Evolutionary conservation across 2,329 filamentous ascomycete species (phyloP).

Genomic region (Talaromyces verruculosus): DNA sequence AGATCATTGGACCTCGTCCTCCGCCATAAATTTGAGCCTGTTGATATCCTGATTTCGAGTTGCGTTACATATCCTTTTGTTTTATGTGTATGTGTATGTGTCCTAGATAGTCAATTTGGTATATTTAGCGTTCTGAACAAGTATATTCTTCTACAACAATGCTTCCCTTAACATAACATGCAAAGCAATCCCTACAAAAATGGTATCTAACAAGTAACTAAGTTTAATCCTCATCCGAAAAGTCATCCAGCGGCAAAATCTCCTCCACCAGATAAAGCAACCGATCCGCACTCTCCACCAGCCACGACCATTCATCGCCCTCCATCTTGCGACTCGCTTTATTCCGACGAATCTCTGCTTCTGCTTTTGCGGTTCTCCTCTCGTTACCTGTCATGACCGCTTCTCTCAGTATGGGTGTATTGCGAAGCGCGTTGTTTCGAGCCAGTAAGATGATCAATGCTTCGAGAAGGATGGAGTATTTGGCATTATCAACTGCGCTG

Average conservation of each 20-base stretch:
- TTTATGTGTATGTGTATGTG: constrained; percentile 7
- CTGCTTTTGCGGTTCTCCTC: constrained; percentile 49
- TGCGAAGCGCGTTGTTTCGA: constrained; percentile 33
- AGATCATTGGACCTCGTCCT: constrained; percentile 63
- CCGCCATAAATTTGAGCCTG: constrained; percentile 35
- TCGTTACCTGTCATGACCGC: constrained; percentile 56
- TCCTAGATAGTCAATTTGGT: constrained; percentile 9
- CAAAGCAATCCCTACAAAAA: background rate
- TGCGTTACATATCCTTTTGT: background rate
- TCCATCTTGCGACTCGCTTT: constrained; percentile 38
- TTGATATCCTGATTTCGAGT: background rate
- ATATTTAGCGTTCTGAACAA: background rate
- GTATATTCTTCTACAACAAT: background rate
- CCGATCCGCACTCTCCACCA: constrained; percentile 45
- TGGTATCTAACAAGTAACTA: background rate
- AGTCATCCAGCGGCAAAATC: constrained; percentile 25
- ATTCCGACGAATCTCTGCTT: constrained; percentile 47
- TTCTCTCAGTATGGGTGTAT: constrained; percentile 40
- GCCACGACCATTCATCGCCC: constrained; percentile 39
- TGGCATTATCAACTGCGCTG: constrained; percentile 67
- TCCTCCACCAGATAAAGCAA: constrained; percentile 40
- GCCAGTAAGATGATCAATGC: constrained; percentile 58
- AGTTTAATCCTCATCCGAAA: constrained; percentile 3
- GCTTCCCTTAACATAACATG: background rate
- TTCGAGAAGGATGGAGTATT: constrained; percentile 69